A percentile compares a stretch with the other conserved stretches of the same genome.
Evolutionary conservation across 2,329 filamentous ascomycete genomes (phyloP).

Genomic region (Pochonia chlamydosporia): DNA sequence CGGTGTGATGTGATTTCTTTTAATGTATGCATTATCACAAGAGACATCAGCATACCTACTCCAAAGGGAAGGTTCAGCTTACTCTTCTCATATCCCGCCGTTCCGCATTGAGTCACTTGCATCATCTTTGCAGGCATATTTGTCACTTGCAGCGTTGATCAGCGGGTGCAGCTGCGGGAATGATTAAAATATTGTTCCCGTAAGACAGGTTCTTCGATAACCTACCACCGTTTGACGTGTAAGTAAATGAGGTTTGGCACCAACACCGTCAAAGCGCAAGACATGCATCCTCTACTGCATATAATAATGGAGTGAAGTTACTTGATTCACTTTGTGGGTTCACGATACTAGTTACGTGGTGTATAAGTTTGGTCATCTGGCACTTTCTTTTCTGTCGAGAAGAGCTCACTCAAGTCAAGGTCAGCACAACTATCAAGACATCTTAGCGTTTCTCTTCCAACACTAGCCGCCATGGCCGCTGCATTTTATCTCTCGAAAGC

Average conservation of each 20-base stretch:
- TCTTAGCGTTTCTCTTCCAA: not conserved
- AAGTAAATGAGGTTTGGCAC: no score
- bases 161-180: no score
- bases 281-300: no score
- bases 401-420: not conserved
- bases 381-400: no score
- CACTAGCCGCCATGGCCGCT: not conserved
- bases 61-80: not conserved
- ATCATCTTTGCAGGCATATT: not conserved
- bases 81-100: not conserved
- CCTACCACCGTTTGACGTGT: no score
- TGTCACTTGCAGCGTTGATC: not conserved
- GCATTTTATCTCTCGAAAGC: not conserved
- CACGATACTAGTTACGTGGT: no score
- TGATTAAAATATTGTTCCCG: no score
- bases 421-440: not conserved
- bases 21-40: not conserved
- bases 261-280: no score
- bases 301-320: no score
- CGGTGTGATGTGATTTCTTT: not conserved
- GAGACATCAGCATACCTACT: not conserved
- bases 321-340: no score
- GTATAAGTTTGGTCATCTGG: no score
- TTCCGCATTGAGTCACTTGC: not conserved
- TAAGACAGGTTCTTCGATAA: no score